Base-by-base conservation (phyloP, 345 rosid species). In the Heritiera fomes region DNA sequence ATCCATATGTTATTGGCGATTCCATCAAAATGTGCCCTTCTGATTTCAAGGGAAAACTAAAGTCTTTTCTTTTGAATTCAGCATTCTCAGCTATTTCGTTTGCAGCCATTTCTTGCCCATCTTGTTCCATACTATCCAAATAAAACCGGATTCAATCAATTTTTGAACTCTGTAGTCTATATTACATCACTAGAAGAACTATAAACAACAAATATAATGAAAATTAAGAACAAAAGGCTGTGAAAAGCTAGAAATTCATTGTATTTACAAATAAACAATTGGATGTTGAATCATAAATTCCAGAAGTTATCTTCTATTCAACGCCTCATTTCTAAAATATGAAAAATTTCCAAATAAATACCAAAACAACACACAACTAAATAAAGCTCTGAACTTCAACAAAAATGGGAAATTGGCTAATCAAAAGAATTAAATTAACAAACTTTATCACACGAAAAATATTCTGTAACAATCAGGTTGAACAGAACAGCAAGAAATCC, bases 81-180 rank as follows among this genome's bases (percentile, higher is more conserved):
- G 74, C 52, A 64, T 78, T 71, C 41, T 68, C 81, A 55, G 64
- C 76, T 77, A 72, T 71, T 71, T 80, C 84, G 71, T 76, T 87
- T 53, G 85, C 79, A 41, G 78, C 84, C 20, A 78, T 81, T 62
- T 87, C 88, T 78, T 88, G 87, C 68, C 81, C 88, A 18, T 79
- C 75, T 84, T 83, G 70, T 40, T 87, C 91, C 93, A 90, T 88
- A 15, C 77, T 77, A 72, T 63, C 80, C 75, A 81, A 82, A 79
- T 66, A 72, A 80, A n/a, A 34, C 63, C 64, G 30, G 52, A 80
- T 64, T 77, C 71, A 63, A 82, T 60, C 53, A 81, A 17, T 3
- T 43, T 30, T 70, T 50, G 32, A 15, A 30, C 59, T 71, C 28
- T 71, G 49, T 23, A 46, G 55, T 60, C 23, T 1, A 14, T 6